A percentile compares a stretch with the other conserved stretches of the same genome.
phyloP scores from a whole-genome alignment of 768 basidiomycete species.

The Suillus alpinus region DNA sequence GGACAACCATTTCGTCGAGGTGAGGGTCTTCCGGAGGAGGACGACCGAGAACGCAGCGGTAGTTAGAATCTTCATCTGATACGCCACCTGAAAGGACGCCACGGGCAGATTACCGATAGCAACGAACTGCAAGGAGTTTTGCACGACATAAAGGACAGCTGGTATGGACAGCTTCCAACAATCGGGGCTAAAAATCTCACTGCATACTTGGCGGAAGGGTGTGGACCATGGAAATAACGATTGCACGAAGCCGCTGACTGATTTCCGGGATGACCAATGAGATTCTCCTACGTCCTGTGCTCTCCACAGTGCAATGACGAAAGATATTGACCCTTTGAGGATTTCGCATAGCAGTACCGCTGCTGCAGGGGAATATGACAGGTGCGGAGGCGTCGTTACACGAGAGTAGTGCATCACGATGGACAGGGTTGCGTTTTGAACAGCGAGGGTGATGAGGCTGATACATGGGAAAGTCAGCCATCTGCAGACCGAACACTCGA shows the following conservation, averaged over 20 bases:
- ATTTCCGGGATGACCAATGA: constrained; percentile 39
- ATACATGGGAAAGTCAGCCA: constrained; percentile 8
- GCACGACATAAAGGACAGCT: constrained; percentile 91
- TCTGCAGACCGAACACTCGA: constrained; percentile 1
- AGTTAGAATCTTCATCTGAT: constrained; percentile 98
- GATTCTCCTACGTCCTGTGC: constrained; percentile 42
- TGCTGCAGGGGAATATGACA: constrained; percentile 88
- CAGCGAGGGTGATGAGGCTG: constrained; percentile 77
- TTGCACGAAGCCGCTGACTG: constrained; percentile 35
- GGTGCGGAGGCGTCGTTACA: constrained; percentile 71
- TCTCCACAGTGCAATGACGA: constrained; percentile 73
- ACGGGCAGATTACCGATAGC: constrained; percentile 94
- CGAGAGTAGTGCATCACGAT: constrained; percentile 99
- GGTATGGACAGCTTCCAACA: constrained; percentile 99
- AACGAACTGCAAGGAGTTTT: constrained; percentile 96
- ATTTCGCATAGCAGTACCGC: constrained; percentile 95
- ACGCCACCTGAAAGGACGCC: constrained; percentile 96
- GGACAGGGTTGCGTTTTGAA: constrained; percentile 93
- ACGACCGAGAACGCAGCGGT: constrained; percentile 91
- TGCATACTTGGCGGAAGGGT: constrained; percentile 55
- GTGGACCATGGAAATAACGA: constrained; percentile 44
- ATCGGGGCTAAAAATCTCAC: constrained; percentile 83
- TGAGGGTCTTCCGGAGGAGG: constrained; percentile 74
- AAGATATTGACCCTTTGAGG: constrained; percentile 90
- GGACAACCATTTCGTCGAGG: constrained; percentile 79